Percentiles rank a stretch among this genome's conserved stretches.
Conservation (phyloP, 2,329 filamentous ascomycete species). For the Escovopsis sp. region DNA sequence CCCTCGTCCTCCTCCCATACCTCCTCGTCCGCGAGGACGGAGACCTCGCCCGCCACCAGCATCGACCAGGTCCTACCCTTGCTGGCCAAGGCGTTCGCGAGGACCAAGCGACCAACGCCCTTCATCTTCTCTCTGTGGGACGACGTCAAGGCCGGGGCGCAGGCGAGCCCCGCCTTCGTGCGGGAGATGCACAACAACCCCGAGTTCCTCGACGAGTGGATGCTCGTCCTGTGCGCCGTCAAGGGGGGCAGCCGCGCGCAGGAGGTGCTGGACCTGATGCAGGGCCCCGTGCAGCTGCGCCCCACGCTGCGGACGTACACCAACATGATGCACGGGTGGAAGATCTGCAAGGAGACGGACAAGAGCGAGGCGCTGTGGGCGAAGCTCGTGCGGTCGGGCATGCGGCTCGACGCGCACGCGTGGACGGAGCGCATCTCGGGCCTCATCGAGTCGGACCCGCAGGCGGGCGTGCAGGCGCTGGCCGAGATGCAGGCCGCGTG, state of each 20-base stretch:
- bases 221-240: slow-evolving; percentile 24
- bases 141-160: slow-evolving; percentile 14
- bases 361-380: slow-evolving; percentile 53
- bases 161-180: slow-evolving; percentile 11
- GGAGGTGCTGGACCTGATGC: slow-evolving; percentile 28
- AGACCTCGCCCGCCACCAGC: slow-evolving; percentile 15
- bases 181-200: slow-evolving; percentile 16
- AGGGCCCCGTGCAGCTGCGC: slow-evolving; percentile 29
- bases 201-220: slow-evolving; percentile 24
- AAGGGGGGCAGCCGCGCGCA: slow-evolving; percentile 15
- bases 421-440: slow-evolving; percentile 60
- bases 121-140: slow-evolving; percentile 17
- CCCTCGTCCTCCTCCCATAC: no score
- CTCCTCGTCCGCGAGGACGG: no score
- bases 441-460: slow-evolving; percentile 39
- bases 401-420: slow-evolving; percentile 45
- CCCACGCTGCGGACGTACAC: slow-evolving; percentile 56
- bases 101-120: no score
- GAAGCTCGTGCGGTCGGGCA: slow-evolving; percentile 39
- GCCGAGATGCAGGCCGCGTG: slow-evolving; percentile 50
- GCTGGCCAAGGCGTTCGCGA: no score
- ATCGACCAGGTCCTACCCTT: slow-evolving; percentile 12
- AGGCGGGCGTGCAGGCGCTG: slow-evolving; percentile 46
- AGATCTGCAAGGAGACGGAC: slow-evolving; percentile 38
- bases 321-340: slow-evolving; percentile 57